A percentile compares a stretch with the other conserved stretches of the same genome.
phyloP scores from a whole-genome alignment of 805 yeast genomes.

The Alloascoidea africana region DNA sequence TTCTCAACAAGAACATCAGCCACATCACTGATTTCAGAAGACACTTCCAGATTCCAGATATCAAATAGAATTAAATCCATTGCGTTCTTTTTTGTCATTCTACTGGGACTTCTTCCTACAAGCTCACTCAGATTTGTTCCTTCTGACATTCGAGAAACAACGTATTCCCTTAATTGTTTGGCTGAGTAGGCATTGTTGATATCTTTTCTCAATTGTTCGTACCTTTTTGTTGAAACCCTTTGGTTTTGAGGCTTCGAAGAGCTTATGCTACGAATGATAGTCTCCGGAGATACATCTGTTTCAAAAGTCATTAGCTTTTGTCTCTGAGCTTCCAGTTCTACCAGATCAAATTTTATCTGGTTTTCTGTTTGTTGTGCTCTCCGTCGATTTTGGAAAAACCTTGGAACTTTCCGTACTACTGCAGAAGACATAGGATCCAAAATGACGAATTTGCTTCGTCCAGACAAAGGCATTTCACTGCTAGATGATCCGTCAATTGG shows the following conservation, averaged over 20 bases:
- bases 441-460: too few relatives aligned
- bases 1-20: slow-evolving; percentile 20
- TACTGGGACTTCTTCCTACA: slow-evolving; percentile 1
- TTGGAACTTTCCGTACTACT: too few relatives aligned
- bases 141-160: neutral
- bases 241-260: neutral
- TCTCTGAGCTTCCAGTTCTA: neutral
- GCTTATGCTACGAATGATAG: neutral
- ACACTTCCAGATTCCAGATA: slow-evolving; percentile 20
- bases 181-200: slow-evolving; percentile 13
- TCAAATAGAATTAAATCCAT: slow-evolving; percentile 18
- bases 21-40: slow-evolving; percentile 13
- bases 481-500: too few relatives aligned
- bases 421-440: too few relatives aligned
- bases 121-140: slow-evolving; percentile 2
- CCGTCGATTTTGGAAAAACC: too few relatives aligned
- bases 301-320: neutral
- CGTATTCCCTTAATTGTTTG: slow-evolving; percentile 12
- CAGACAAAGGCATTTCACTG: too few relatives aligned
- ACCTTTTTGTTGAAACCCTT: slow-evolving; percentile 10
- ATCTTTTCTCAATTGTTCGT: slow-evolving; percentile 11
- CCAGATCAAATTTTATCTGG: neutral
- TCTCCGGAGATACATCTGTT: neutral
- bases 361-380: too few relatives aligned
- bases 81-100: slow-evolving; percentile 10